Conservation (phyloP, 441 rosid species). For the Melastoma candidum region DNA sequence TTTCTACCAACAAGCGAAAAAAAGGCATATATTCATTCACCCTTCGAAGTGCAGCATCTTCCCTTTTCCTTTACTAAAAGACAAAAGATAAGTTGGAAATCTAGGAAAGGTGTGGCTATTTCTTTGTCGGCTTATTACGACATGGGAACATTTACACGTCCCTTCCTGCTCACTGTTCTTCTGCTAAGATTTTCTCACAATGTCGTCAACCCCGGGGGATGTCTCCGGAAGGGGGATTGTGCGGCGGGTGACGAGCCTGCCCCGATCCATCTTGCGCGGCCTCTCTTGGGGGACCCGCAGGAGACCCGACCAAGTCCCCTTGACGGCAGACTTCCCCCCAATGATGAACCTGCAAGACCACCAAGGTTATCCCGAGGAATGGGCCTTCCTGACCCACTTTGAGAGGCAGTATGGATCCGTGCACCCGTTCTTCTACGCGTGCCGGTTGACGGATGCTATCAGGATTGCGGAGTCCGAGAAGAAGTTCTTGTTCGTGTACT, state of each 20-base stretch:
- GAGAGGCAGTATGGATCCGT: slow-evolving; percentile 41
- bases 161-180: no score
- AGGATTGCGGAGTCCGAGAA: slow-evolving; percentile 45
- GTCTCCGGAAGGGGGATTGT: slow-evolving; percentile 28
- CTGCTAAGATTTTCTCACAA: neutral
- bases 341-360: slow-evolving; percentile 21
- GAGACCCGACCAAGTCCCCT: slow-evolving; percentile 15
- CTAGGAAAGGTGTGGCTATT: no score
- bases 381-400: slow-evolving; percentile 30
- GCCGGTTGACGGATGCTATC: slow-evolving; percentile 16
- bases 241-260: slow-evolving; percentile 43
- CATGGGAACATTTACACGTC: no score
- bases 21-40: no score
- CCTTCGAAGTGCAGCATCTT: no score
- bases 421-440: slow-evolving; percentile 34
- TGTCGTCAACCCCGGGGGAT: slow-evolving; percentile 31
- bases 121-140: no score
- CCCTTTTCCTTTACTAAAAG: no score
- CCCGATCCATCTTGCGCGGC: slow-evolving; percentile 33
- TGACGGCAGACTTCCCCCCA: slow-evolving; percentile 15
- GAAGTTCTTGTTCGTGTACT: slow-evolving; percentile 51
- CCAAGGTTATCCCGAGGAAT: slow-evolving; percentile 26
- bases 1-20: no score
- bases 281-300: slow-evolving; percentile 36
- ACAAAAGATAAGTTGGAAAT: no score